phyloP scores from a whole-genome alignment of 495 filamentous ascomycete species.

The Penicillium tannophilum region DNA sequence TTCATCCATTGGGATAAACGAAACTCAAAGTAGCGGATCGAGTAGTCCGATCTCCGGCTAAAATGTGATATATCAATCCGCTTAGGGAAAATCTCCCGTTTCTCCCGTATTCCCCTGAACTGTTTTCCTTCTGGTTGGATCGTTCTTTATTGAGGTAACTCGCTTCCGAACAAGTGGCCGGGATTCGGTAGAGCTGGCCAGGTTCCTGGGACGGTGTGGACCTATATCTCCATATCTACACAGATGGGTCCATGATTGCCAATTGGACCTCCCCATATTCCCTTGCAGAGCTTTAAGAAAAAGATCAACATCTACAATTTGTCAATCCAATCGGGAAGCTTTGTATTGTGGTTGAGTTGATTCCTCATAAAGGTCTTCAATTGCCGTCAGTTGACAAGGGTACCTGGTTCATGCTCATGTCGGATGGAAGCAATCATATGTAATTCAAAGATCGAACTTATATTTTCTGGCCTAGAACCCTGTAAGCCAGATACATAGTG shows the following conservation, averaged over 20 bases:
- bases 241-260: not conserved
- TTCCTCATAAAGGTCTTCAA: conserved; percentile 8
- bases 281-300: not conserved
- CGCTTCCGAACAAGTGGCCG: not conserved
- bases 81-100: conserved; percentile 14
- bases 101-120: conserved; percentile 16
- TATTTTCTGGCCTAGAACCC: not conserved
- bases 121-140: not conserved
- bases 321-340: conserved; percentile 10
- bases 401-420: not conserved
- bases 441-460: not conserved
- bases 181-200: conserved; percentile 1
- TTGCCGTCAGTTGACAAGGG: not conserved
- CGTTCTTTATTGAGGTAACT: not conserved
- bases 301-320: conserved; percentile 13
- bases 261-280: conserved; percentile 1
- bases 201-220: conserved; percentile 3
- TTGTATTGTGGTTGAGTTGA: not conserved
- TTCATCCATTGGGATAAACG: conserved; percentile 14
- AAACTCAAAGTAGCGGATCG: conserved; percentile 17
- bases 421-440: not conserved
- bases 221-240: not conserved
- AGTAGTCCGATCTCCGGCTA: conserved; percentile 20
- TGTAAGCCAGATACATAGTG: not conserved
- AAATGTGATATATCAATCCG: conserved; percentile 29